A percentile compares a stretch with the other conserved stretches of the same genome.
Conservation (phyloP, 2,329 filamentous ascomycete genomes). For the Rhinocladiella similis region DNA sequence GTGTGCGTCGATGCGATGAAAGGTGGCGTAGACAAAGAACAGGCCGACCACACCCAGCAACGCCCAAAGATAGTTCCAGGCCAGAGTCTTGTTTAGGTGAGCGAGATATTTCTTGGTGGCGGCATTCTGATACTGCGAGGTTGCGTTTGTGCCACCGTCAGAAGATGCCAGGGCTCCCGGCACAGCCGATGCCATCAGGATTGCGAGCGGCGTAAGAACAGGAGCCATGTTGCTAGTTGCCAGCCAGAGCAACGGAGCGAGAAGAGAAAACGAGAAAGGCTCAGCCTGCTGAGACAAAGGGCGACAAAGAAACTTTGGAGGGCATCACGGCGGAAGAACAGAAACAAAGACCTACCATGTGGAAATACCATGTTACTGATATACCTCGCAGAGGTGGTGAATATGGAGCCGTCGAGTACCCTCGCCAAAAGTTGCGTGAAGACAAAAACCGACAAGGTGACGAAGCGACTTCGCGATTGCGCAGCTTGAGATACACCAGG, state of each 20-base stretch:
- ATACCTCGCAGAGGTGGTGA: background rate
- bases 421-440: background rate
- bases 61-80: constrained; percentile 62
- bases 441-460: background rate
- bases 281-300: constrained; percentile 8
- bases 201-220: background rate
- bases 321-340: constrained; percentile 3
- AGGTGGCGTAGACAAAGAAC: constrained; percentile 67
- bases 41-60: constrained; percentile 64
- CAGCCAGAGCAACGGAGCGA: background rate
- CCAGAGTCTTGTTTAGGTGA: constrained; percentile 55
- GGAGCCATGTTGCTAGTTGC: constrained; percentile 5
- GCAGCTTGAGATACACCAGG: background rate
- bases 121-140: constrained; percentile 25
- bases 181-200: constrained; percentile 1
- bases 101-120: constrained; percentile 27
- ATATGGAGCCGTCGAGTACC: background rate
- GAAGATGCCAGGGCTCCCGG: constrained; percentile 2
- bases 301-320: background rate
- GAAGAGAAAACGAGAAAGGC: constrained; percentile 4
- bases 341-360: background rate
- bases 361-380: background rate
- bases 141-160: background rate
- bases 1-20: constrained; percentile 63
- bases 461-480: background rate